These are phyloP conservation scores for Juglanconis oblonga DNA, from an alignment of 2,329 filamentous ascomycete genomes.

Conservation along the genomic window DNA sequence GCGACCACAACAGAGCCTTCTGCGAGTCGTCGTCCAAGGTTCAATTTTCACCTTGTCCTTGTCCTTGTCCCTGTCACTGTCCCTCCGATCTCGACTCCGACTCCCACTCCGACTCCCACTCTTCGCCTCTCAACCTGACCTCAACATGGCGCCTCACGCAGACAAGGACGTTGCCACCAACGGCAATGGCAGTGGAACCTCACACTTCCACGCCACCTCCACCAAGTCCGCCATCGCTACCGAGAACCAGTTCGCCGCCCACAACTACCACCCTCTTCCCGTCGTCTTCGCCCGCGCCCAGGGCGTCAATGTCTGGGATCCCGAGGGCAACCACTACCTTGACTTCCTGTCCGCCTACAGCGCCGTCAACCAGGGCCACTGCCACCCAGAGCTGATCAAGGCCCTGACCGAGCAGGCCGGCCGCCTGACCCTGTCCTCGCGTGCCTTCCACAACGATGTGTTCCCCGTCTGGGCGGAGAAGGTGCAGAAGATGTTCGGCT, in stretches of 20 bases:
- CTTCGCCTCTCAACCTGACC: background rate
- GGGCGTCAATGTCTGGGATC: constrained; percentile 92
- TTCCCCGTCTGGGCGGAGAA: constrained; percentile 95
- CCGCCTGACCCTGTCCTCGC: constrained; percentile 85
- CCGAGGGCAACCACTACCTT: constrained; percentile 90
- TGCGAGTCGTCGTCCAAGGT: background rate
- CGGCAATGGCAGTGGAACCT: constrained; percentile 30
- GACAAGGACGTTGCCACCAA: constrained; percentile 37
- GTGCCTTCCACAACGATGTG: constrained; percentile 97
- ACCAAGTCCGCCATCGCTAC: constrained; percentile 74
- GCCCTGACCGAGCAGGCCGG: constrained; percentile 85
- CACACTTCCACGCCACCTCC: constrained; percentile 70
- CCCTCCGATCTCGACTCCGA: background rate
- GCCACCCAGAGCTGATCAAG: constrained; percentile 92
- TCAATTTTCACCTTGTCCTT: background rate
- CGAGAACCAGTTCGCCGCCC: constrained; percentile 83
- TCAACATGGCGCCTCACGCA: constrained; percentile 59
- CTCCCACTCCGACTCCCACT: background rate
- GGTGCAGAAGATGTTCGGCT: constrained; percentile 83
- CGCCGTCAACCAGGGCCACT: constrained; percentile 97
- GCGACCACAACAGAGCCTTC: background rate
- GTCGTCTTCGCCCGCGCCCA: constrained; percentile 86
- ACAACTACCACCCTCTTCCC: constrained; percentile 98
- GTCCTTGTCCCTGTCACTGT: background rate
- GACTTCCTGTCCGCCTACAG: constrained; percentile 98